Conservation (phyloP, 129 eudicot species). For the carrot (Daucus carota) region DH1_v3.0 NC_030384.2:45405501-45406000, state of each 20-base stretch:
- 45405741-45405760: not conserved
- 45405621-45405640: not conserved
- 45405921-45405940: not conserved
- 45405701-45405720: conserved; percentile 1
- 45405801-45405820: not conserved
- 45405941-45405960: not conserved
- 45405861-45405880: not conserved
- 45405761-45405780: not conserved
- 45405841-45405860: not conserved
- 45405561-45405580: conserved; percentile 63
- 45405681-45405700: not conserved
- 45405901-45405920: conserved; percentile 1
- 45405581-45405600: conserved; percentile 6
- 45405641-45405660: conserved; percentile 1
- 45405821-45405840: not conserved
- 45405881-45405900: not conserved
- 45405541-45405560: conserved; percentile 28
- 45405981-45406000: not conserved
- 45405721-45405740: conserved; percentile 2
- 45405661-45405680: not conserved
- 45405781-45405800: not conserved
- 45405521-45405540: conserved; percentile 1
- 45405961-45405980: not conserved
- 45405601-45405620: not conserved
- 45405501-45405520: conserved; percentile 11